Percentiles rank a stretch among this genome's conserved stretches.
Conservation (phyloP, 192 early-diverging fungal species). For the Coemansia sp. region DNA sequence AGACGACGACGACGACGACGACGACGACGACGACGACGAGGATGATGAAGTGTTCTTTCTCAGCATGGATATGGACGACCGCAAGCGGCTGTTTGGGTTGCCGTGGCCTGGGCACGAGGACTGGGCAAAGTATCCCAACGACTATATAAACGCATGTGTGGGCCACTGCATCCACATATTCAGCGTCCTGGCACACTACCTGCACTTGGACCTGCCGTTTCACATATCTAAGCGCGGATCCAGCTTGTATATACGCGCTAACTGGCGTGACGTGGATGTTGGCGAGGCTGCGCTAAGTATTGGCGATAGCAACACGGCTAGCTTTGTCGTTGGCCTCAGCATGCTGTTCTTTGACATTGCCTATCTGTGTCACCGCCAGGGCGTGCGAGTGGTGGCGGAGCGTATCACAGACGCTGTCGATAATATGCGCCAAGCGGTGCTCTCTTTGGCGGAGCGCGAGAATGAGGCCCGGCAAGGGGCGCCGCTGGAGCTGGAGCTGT, state of each 20-base stretch:
- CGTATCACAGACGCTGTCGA: constrained; percentile 31
- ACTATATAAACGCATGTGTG: constrained; percentile 53
- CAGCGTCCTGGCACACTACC: constrained; percentile 45
- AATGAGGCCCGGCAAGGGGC: constrained; percentile 10
- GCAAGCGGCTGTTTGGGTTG: constrained; percentile 39
- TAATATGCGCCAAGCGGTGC: constrained; percentile 36
- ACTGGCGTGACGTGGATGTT: constrained; percentile 33
- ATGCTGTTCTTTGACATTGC: constrained; percentile 49
- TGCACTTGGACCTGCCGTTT: constrained; percentile 42
- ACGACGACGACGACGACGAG: constrained; percentile 17
- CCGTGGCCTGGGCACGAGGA: constrained; percentile 49
- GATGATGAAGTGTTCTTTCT: constrained; percentile 19
- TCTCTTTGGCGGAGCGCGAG: constrained; percentile 16
- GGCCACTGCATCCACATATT: constrained; percentile 43
- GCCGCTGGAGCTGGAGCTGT: constrained; percentile 37
- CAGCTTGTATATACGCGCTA: constrained; percentile 36
- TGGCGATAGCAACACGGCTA: constrained; percentile 16
- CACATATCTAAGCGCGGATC: constrained; percentile 34
- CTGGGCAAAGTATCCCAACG: constrained; percentile 48
- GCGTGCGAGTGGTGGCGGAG: constrained; percentile 32
- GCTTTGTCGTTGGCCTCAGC: constrained; percentile 41
- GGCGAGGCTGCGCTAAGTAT: constrained; percentile 37
- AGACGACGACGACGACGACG: constrained; percentile 11
- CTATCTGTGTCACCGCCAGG: constrained; percentile 36
- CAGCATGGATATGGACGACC: constrained; percentile 18